Base-by-base conservation (phyloP, 805 yeast species). In the Maudiozyma barnettii region DNA sequence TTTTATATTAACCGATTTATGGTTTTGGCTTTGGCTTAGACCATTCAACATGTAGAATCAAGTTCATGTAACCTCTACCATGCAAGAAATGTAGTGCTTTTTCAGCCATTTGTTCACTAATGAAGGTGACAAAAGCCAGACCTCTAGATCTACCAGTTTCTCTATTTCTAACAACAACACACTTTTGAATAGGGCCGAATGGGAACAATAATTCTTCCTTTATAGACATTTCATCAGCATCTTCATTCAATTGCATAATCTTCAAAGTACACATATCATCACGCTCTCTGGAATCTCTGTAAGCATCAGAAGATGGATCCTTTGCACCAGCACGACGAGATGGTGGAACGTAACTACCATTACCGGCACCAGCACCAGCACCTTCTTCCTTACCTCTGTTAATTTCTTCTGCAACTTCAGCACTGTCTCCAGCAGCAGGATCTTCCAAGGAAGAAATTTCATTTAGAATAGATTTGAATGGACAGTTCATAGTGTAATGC, bases 131-230 rank as follows among this genome's bases (percentile, higher is more conserved):
- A 68, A 87, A 93, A 5, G 98, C 98, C 68, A 91, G 81, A 63
- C 99, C 99, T 71, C 88, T 84, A 41, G 96, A 85, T 68, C 82
- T 83, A 54, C 95, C 93, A 23, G 98, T 93, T 59, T 85, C 95
- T 71, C 88, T 84, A 71, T 89, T 86, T 73, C 86, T 84, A 50
- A 89, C 89, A 49, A 93, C 75, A 53, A 84, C 83, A 55, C 84
- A 85, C 71, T 96, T 84, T 60, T 77, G 78, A 49, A 78, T 72
- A 55, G 77, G 72, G 59, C 79, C 95, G 73, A 73, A 82, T 65
- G 71, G 77, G 53, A 74, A 78, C 59, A 82, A 75, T 59, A 93
- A 78, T 63, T 82, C 82, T 57, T 71, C 72, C 61, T 90, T 79
- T 58, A 93, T 70, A 70, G 81, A 82, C 54, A 79, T 83, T 67